Evolutionary conservation across 2,329 filamentous ascomycete genomes (phyloP), one percentile per base, ranked within the genome.

Genomic region (Epicoccum nigrum): DNA sequence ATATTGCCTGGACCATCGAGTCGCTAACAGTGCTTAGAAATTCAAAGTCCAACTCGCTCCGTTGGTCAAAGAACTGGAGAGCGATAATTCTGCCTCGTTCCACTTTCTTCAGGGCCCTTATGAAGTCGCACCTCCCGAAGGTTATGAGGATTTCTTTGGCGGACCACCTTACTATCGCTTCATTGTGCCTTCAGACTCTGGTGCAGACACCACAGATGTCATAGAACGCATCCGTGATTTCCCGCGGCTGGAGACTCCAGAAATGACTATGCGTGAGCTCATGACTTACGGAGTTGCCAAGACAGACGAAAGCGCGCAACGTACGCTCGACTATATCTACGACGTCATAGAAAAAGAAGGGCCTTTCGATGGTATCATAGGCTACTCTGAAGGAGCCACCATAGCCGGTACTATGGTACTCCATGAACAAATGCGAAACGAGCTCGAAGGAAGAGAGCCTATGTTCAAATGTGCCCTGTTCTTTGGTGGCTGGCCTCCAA

Each of bases 371-470:
- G 83, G 80, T 2, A 79, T 86, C 37, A 75, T 86, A 15, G 83
- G 83, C 1, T 86, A 85, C 59, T 85, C 82, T 0, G 83, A 86
- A 62, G 83, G 83, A 3, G 82, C 83, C 1, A 80, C 79, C 0
- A 76, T 82, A 12, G 83, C 83, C 0, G 78, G 79, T 0, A 82
- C 64, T 2, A 40, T 68, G 12, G 43, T 66, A 13, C 56, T 68
- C 27, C 59, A 65, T 16, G 64, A 68, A 40, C 55, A 65, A 28
- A 47, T 59, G 40, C 38, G 56, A 23, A 50, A 54, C n/a, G 47
- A 59, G 25, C 46, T 50, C 2, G 55, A 62, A 19, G 62, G 58
- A 16, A 52, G 62, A 21, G 43, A 45, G 12, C 61, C 59, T 4
- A 55, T 55, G 41, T 71, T 77, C 50, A 75, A 80, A 65, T 76